Base-by-base conservation (phyloP, 139 green algal species). In the Micractinium conductrix region DNA sequence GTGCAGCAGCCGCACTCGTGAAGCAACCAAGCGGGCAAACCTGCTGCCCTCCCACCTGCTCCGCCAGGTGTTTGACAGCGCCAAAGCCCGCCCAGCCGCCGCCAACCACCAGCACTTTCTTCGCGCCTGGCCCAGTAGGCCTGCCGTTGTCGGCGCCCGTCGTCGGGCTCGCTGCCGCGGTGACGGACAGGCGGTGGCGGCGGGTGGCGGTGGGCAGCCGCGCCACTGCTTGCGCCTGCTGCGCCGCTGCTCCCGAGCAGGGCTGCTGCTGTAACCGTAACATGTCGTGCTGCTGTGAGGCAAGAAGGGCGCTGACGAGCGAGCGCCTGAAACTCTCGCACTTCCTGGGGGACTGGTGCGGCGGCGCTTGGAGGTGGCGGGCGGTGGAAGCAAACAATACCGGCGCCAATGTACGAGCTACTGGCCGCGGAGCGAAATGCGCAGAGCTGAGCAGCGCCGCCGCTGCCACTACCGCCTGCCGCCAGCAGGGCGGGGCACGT, bases 81-180 rank as follows among this genome's bases (percentile, higher is more conserved):
- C 95, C 95, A 88, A 98, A 98, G 10, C 94, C 93, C 78, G 90
- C 90, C 87, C 87, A 94, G 16, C 91, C 91, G 48, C 90, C 91
- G 30, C 91, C 91, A 48, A 94, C 83, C 1, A 94, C 85, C 58
- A 94, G 74, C 0, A 93, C 91, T 16, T 91, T 92, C 74, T 90
- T 90, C 74, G 68, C 69, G 0, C 37, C 33, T 17, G 37, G 37
- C 12, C 68, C 68, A 37, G 58, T 28, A 5, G 58, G 33, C 26
- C 58, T 37, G 24, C 24, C 58, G 24, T 33, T 74, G 17, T 37
- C n/a, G n/a, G n/a, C n/a, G n/a, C n/a, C n/a, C n/a, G n/a, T 33
- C 24, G 68, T 7, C 45, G 68, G 16, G 68, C 37, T 74, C 33
- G 58, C 26, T 14, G 58, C 12, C 17, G 55, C 55, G 26, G 55